Percentiles rank a stretch among this genome's conserved stretches.
These are phyloP conservation scores for Arachnomyces sp. DNA, from an alignment of 2,329 filamentous ascomycete genomes.

Conservation along the genomic window DNA sequence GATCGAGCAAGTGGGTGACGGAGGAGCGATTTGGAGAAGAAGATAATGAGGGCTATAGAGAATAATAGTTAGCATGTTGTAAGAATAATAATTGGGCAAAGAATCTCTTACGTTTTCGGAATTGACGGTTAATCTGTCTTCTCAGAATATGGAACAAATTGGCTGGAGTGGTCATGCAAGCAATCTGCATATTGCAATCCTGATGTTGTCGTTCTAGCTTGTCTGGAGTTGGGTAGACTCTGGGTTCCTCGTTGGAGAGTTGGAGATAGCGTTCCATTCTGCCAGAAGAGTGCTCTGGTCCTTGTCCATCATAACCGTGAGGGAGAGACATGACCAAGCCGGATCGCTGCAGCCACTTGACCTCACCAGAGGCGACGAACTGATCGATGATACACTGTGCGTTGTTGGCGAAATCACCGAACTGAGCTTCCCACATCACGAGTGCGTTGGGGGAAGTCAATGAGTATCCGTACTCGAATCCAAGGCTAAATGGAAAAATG, in stretches of 20 bases:
- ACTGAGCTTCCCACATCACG: conserved; percentile 99
- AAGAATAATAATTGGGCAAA: not conserved
- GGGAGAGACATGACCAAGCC: conserved; percentile 93
- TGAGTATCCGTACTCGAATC: conserved; percentile 98
- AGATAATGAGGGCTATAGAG: conserved; percentile 71
- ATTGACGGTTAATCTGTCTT: conserved; percentile 97
- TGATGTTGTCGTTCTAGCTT: conserved; percentile 96
- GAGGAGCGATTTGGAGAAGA: conserved; percentile 96
- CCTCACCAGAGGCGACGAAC: conserved; percentile 94
- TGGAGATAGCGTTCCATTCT: conserved; percentile 96
- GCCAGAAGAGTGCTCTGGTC: conserved; percentile 94
- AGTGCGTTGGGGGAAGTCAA: conserved; percentile 92
- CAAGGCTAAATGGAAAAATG: conserved; percentile 55
- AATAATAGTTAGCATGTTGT: conserved; percentile 13
- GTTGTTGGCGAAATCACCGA: conserved; percentile 99
- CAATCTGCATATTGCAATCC: conserved; percentile 99
- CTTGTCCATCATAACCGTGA: conserved; percentile 96
- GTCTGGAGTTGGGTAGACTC: conserved; percentile 78
- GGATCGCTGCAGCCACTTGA: conserved; percentile 97
- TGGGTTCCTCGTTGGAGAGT: conserved; percentile 93
- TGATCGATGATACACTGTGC: conserved; percentile 98
- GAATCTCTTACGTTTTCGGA: conserved; percentile 84
- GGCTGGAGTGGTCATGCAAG: conserved; percentile 90
- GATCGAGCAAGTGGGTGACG: conserved; percentile 91
- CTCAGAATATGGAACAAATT: conserved; percentile 96